A percentile compares a stretch with the other conserved stretches of the same genome.
These are phyloP conservation scores for Lactifluus hygrophoroides DNA, from an alignment of 768 basidiomycete species.

Conservation along the genomic window DNA sequence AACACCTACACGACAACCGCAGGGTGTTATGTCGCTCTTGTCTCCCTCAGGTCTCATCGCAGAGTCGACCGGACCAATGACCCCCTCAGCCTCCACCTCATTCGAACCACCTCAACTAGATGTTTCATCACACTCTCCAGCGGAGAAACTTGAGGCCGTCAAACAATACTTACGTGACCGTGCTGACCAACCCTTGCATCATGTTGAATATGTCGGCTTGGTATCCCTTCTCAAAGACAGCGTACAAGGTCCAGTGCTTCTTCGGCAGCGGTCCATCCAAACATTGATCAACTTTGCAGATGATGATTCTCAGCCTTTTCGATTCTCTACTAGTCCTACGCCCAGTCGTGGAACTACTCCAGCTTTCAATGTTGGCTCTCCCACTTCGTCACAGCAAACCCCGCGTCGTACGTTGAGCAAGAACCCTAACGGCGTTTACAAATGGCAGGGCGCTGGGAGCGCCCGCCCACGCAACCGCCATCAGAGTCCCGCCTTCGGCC, in stretches of 20 bases:
- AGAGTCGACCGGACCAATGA: constrained; percentile 14
- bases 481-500: constrained; percentile 62
- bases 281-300: constrained; percentile 18
- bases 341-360: constrained; percentile 34
- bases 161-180: constrained; percentile 38
- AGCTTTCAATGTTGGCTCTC: constrained; percentile 22
- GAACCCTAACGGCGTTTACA: constrained; percentile 70
- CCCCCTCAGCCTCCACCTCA: constrained; percentile 19
- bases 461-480: constrained; percentile 62
- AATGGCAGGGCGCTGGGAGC: constrained; percentile 71
- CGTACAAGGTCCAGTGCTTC: constrained; percentile 34
- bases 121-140: constrained; percentile 26
- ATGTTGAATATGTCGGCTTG: constrained; percentile 47
- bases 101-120: constrained; percentile 12
- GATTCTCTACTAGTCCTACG: constrained; percentile 46
- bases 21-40: not conserved
- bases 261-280: not conserved
- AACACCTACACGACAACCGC: constrained; percentile 6
- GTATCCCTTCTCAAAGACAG: constrained; percentile 46
- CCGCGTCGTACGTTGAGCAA: constrained; percentile 48
- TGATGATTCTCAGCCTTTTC: constrained; percentile 42
- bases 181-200: constrained; percentile 39
- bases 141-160: constrained; percentile 41
- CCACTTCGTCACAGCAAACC: constrained; percentile 25
- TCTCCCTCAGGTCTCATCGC: not conserved